Evolutionary conservation across 2,329 filamentous ascomycete species (phyloP), one percentile per base, ranked within the genome.

Genomic region (Dactylellina cionopaga): DNA sequence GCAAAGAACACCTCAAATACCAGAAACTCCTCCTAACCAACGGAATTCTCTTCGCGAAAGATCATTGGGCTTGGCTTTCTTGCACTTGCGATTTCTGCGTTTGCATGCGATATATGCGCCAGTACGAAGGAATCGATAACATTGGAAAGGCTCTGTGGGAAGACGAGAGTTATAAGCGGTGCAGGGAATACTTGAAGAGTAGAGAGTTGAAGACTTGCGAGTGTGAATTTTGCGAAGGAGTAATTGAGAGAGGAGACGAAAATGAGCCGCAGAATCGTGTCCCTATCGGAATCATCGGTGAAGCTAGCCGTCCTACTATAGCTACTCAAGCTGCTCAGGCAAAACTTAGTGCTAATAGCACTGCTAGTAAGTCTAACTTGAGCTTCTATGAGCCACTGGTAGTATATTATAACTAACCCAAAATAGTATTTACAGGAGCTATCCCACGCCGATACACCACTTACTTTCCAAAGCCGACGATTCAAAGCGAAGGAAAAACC

Each of bases 81-180:
- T 66, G 62, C 49, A 13, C 25, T 3, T 66, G 62, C 52, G 15
- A 56, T 6, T 66, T 58, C 27, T 66, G 62, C 33, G 51, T 27
- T 9, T 29, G 31, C n/a, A 41, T 58, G 19, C 37, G 62, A 7
- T 49, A 58, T 6, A 11, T 44, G 3, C 51, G 62, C 15, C 62
- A 66, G 15, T 51, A 58, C 22, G 25, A 58, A 13, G 24, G 43
- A 3, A 27, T 66, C 10, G 62, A 66, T 15, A 11, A 35, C 0
- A 25, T 25, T 10, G 62, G 62, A 5, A 2, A 31, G 19, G 13
- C 25, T 13, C 19, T 66, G 9, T 66, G 62, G 62, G 19, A 51
- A 11, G 41, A 66, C 25, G 51, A 55, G 1, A 3, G 27, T 17
- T 66, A 66, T 19, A 19, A 17, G 9, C 41, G 11, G 9, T 56